Base-by-base conservation (phyloP, 73 alveolate genomes). In the Paramecium bursaria region DNA sequence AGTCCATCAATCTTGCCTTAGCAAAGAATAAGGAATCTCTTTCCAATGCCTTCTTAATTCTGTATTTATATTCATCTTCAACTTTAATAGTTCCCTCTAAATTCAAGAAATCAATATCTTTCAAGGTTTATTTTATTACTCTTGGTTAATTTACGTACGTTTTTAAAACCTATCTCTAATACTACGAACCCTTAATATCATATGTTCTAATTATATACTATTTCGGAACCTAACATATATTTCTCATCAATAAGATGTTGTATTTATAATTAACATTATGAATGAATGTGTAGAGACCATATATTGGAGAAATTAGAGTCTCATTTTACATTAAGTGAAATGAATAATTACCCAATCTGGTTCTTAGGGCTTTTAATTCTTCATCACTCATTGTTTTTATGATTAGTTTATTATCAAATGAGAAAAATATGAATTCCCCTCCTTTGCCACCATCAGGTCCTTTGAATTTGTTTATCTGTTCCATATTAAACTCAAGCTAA, bases 391-490 rank as follows among this genome's bases (percentile, higher is more conserved):
- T 25, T 2, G 76, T 57, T 9, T 96, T 96, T 39, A 96, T 93
- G 82, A 96, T 94, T 88, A 93, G 91, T 77, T 93, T 87, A 50
- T 92, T 92, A 88, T 96, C 99, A 75, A 94, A 92, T 1, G 98
- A 85, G 85, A 94, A 94, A 88, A 94, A 94, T 95, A 96, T 93
- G 88, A 96, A 96, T 42, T 95, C 93, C 30, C 99, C 99, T 74
- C 97, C 88, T 86, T 93, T 96, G 27, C 99, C 99, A 27, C 89
- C 89, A 79, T 79, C 89, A 50, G 33, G 17, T 23, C 1, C 15
- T 19, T 23, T 30, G 33, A 57, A 30, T 57, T 57, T 11, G 11
- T 3, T 30, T 21, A 10, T 57, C 48, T 11, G 29, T 5, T 23
- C 26, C 0, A 6, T 23, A 7, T 25, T 57, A n/a, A 30, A 30